Conservation (phyloP, 345 rosid species). For the Mangifera indica region DNA sequence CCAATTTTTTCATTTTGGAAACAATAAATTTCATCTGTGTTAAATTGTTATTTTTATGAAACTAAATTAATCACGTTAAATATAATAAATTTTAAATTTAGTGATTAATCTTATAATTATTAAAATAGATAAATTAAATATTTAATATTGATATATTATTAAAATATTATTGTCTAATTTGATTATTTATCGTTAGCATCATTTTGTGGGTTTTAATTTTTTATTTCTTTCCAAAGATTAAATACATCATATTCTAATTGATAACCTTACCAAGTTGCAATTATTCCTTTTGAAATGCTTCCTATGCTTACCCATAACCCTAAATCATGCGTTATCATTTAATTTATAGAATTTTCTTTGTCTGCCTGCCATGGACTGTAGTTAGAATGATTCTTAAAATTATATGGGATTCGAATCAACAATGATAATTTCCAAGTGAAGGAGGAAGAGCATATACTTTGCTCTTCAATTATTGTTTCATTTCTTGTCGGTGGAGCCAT, state of each 20-base stretch:
- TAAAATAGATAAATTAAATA: no score
- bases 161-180: no score
- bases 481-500: constrained; percentile 10
- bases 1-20: no score
- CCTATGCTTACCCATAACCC: background rate
- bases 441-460: background rate
- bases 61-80: no score
- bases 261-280: background rate
- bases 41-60: no score
- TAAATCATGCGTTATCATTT: background rate
- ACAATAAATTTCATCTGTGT: no score
- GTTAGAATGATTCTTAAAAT: background rate
- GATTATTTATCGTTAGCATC: no score
- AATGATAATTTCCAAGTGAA: background rate
- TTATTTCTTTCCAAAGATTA: no score
- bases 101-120: no score
- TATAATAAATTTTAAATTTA: no score
- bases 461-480: background rate
- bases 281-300: background rate
- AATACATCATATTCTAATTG: background rate
- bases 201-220: no score
- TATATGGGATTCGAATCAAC: background rate
- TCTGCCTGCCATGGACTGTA: background rate
- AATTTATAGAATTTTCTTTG: background rate
- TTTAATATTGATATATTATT: no score